phyloP scores from a whole-genome alignment of 2,329 filamentous ascomycete species.

The Calonectria henricotiae region DNA sequence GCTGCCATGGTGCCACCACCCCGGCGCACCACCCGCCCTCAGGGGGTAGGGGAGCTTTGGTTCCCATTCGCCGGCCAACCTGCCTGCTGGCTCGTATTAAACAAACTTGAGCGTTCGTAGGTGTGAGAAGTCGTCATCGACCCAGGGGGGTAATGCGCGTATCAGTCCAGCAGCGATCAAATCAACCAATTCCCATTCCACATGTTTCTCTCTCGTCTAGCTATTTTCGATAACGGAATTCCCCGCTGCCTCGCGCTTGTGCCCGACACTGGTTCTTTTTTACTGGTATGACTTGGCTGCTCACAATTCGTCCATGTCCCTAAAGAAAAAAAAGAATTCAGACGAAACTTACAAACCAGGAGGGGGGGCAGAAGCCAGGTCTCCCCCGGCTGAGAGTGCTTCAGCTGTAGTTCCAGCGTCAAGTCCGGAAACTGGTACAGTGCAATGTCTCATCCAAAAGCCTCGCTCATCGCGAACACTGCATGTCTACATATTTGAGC shows the following conservation, averaged over 20 bases:
- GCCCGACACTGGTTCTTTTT: neutral
- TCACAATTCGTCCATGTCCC: conserved; percentile 1
- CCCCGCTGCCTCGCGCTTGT: neutral
- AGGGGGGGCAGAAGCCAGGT: too few species aligned
- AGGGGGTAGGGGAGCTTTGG: neutral
- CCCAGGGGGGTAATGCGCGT: neutral
- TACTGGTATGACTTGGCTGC: conserved; percentile 1
- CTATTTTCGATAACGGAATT: neutral
- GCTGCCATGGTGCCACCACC: conserved; percentile 17
- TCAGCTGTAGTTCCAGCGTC: neutral
- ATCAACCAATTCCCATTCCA: neutral
- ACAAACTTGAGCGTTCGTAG: neutral
- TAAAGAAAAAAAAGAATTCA: neutral
- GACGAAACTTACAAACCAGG: neutral
- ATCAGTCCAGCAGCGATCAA: neutral
- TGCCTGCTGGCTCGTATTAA: conserved; percentile 20
- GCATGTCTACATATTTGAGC: too few species aligned
- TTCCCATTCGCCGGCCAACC: conserved; percentile 13
- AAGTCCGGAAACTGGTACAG: neutral
- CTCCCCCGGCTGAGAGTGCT: neutral
- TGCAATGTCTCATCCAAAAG: too few species aligned
- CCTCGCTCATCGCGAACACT: too few species aligned
- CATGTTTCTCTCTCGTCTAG: neutral
- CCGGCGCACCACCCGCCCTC: conserved; percentile 17
- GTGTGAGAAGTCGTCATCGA: neutral